Evolutionary conservation across 345 rosid genomes (phyloP), one percentile per base, ranked within the genome.

Genomic region (Brassica nigra): DNA sequence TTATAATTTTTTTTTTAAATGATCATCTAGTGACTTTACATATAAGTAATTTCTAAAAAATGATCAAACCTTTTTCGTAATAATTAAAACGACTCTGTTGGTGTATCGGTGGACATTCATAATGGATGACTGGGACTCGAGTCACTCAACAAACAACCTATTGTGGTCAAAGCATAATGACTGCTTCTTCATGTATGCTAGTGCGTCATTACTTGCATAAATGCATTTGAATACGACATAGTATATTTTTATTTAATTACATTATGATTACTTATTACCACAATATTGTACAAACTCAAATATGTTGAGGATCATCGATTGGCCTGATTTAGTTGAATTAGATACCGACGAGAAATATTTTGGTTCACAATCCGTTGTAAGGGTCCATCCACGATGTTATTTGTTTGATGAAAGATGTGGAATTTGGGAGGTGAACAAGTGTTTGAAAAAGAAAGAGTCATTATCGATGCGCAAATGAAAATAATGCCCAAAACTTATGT

Each of bases 81-180:
- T 62, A 74, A 62, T 54, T 16, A 63, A 36, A 70, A 33, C 36
- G 61, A 52, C 34, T 30, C 12, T 75, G 72, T 80, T 69, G 49
- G 76, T 20, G 62, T 12, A 36, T 55, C 2, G 6, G 47, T 44
- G 31, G 67, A 70, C 76, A 70, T 20, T 70, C 55, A 70, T 70
- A 75, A 80, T 80, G 83, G 80, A 75, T 80, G 80, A 80, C 63
- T 75, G 11, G 72, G 80, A 70, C 9, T 69, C 76, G 2, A 80
- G 62, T 80, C 83, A 79, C 62, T 69, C 73, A 23, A 64, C 55
- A 70, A 63, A 70, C 63, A 70, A 64, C 30, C 70, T 15, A 15
- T 33, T 70, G 83, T 34, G 39, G 68, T 72, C 77, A 78, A 72
- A 78, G 6, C 52, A 42, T 2, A 66, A 39, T 30, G 39, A 10